Evolutionary conservation across 768 basidiomycete species (phyloP).

Genomic region (Hydnomerulius pinastri): DNA sequence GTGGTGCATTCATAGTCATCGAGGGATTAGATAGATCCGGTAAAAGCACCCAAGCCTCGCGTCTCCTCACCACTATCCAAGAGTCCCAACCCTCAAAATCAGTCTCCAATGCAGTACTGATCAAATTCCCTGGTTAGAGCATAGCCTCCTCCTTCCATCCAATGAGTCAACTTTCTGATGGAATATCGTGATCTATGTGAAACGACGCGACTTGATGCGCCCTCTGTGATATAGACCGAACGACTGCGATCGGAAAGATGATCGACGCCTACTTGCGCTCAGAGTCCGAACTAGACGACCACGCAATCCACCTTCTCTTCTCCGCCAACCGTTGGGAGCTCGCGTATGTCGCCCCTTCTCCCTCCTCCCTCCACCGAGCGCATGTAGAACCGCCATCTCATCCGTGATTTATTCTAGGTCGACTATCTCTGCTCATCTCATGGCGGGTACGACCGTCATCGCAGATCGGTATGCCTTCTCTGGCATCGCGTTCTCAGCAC

Average conservation of each 20-base stretch:
- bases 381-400: not conserved
- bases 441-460: conserved; percentile 69
- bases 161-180: not conserved
- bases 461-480: conserved; percentile 98
- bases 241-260: conserved; percentile 88
- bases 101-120: conserved; percentile 44
- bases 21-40: conserved; percentile 97
- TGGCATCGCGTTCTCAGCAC: conserved; percentile 84
- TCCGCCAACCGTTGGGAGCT: conserved; percentile 97
- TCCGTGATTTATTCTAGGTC: conserved; percentile 41
- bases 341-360: conserved; percentile 53
- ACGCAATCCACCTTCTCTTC: conserved; percentile 90
- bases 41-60: conserved; percentile 83
- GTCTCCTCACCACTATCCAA: conserved; percentile 58
- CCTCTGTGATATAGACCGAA: conserved; percentile 61
- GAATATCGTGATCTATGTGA: not conserved
- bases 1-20: conserved; percentile 87
- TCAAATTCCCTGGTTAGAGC: conserved; percentile 88
- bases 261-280: conserved; percentile 91
- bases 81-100: not conserved
- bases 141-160: not conserved
- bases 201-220: not conserved
- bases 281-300: conserved; percentile 86
- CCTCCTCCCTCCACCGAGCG: not conserved
- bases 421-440: conserved; percentile 60